Percentiles rank a stretch among this genome's conserved stretches.
Conservation (phyloP, 2,329 filamentous ascomycete genomes). For the Zymoseptoria tritici region DNA sequence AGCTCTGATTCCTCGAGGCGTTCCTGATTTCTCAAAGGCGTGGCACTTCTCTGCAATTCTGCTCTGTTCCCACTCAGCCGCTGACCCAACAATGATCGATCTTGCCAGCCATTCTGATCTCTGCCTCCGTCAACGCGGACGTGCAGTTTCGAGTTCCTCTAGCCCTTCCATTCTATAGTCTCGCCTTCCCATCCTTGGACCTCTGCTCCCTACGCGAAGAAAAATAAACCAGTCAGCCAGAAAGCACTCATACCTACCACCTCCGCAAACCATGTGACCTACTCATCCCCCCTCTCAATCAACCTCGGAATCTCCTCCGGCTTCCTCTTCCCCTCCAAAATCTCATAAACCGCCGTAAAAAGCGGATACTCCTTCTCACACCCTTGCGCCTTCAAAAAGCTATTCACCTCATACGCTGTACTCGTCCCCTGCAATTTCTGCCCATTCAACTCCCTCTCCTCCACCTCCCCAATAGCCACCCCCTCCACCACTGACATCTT, state of each 20-base stretch:
- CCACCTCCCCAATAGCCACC: conserved; percentile 76
- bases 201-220: background rate
- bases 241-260: background rate
- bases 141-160: too few species aligned
- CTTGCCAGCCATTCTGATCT: too few species aligned
- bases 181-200: background rate
- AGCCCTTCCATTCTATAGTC: background rate
- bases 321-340: conserved; percentile 66
- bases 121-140: too few species aligned
- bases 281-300: conserved; percentile 28
- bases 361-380: conserved; percentile 80
- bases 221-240: background rate
- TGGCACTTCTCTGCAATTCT: too few species aligned
- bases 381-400: conserved; percentile 71
- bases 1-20: too few species aligned
- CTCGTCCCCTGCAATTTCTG: conserved; percentile 94
- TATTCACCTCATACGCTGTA: conserved; percentile 85
- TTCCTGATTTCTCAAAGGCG: too few species aligned
- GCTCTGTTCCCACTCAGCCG: too few species aligned
- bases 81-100: too few species aligned
- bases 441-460: conserved; percentile 83
- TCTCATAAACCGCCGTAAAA: conserved; percentile 80
- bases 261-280: background rate
- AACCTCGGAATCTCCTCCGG: conserved; percentile 75
- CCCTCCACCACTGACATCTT: conserved; percentile 77